Percentiles rank a stretch among this genome's conserved stretches.
Conservation (phyloP, 2,329 filamentous ascomycete genomes). For the Neocatenulostroma microsporum region DNA sequence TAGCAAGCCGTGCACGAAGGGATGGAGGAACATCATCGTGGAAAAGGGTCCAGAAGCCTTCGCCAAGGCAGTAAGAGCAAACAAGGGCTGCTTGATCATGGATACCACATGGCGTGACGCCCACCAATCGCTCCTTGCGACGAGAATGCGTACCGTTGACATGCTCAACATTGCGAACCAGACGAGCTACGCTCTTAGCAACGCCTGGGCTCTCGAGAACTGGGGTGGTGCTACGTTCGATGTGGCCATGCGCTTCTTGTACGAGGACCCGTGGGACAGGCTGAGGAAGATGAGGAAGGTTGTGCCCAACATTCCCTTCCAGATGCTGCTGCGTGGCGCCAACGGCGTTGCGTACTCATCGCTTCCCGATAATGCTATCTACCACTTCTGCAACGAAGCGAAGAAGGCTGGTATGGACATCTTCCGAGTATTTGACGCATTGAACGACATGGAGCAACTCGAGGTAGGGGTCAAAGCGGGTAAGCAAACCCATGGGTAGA, state of each 20-base stretch:
- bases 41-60: constrained; percentile 86
- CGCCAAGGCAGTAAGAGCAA: constrained; percentile 83
- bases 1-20: constrained; percentile 64
- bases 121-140: constrained; percentile 93
- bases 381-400: constrained; percentile 95
- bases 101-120: constrained; percentile 99
- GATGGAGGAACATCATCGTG: constrained; percentile 85
- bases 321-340: constrained; percentile 96
- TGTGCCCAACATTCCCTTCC: constrained; percentile 97
- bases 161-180: constrained; percentile 91
- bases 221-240: constrained; percentile 99
- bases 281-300: constrained; percentile 93
- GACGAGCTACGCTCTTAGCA: constrained; percentile 85
- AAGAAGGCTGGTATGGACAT: constrained; percentile 99
- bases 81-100: constrained; percentile 96
- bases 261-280: constrained; percentile 97
- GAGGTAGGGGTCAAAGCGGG: constrained; percentile 94
- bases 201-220: constrained; percentile 91
- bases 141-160: constrained; percentile 91
- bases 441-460: constrained; percentile 93
- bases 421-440: constrained; percentile 95
- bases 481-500: too few relatives aligned
- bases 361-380: constrained; percentile 94
- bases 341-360: constrained; percentile 72
- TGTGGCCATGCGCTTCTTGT: constrained; percentile 97